Evolutionary conservation across 2,329 filamentous ascomycete species (phyloP), one percentile per base, ranked within the genome.

Genomic region (Neophaeococcomyces mojaviensis): DNA sequence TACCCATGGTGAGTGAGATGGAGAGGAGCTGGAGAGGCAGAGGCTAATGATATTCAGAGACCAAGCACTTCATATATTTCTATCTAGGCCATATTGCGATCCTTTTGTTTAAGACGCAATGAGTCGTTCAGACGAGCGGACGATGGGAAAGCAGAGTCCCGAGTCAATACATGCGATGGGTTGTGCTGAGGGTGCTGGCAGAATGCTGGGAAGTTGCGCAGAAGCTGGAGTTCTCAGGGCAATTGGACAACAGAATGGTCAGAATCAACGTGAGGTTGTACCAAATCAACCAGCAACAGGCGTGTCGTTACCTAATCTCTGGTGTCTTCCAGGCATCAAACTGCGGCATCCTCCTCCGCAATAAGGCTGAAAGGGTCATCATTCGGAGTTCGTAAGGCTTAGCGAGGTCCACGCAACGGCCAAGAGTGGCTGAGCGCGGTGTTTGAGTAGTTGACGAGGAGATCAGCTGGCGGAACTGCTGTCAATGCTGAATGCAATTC

Each of bases 11-110:
- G 78, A 51, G 78, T 53, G 43, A 28, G 39, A 44, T 44, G 46
- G 61, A 53, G 18, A 10, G 12, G 28, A 20, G 15, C 35, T 13
- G 3, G 36, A 15, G 5, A 32, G 31, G 22, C n/a, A 2, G n/a
- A 20, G 5, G 35, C 41, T 39, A 12, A 41, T 7, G 16, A 38
- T 8, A 19, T 34, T 31, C 71, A 96, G 92, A 97, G 69, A 97
- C 92, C 22, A 97, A 97, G 73, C 92, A 98, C 70, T 98, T 98
- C 74, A 96, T 98, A 67, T 98, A 98, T 74, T 98, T 98, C 74
- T 98, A 98, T 73, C 84, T 98, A 49, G 92, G 92, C 45, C 92
- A 97, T 76, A 96, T 88, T 68, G 92, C 92, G 49, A 97, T 98
- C 64, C 78, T 98, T 47, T 82, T 98, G 44, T 98, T 97, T 81